Base-by-base conservation (phyloP, 148 eudicot genomes). In the Vaccinium vitisidaea region DNA sequence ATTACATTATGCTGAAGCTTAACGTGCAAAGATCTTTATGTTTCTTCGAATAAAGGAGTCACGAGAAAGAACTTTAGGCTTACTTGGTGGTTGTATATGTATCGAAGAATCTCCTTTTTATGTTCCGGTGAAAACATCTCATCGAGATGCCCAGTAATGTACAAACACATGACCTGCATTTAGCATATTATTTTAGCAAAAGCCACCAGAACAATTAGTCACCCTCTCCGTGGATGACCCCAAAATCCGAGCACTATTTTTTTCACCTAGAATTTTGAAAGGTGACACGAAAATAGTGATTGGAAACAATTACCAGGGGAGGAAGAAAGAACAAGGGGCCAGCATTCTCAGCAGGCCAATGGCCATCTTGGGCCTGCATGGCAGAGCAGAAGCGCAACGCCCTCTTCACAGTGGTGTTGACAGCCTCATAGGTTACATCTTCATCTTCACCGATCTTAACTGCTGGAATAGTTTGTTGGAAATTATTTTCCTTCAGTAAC, bases 291-390 rank as follows among this genome's bases (percentile, higher is more conserved):
- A 49, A 23, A n/a, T 76, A 25, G 43, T 49, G 56, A 23, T 11
- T 48, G 56, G 32, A 49, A 21, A 74, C 74, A 80, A 39, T 25
- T 69, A 85, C 87, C 84, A 85, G 75, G 49, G 87, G 87, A 81
- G 87, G 87, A 6, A 80, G 16, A 52, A 85, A 85, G 74, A 39
- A 85, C 7, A 85, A 48, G 15, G 87, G 87, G 6, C 87, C 87
- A 0, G 87, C 84, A 73, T 85, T 85, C 59, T 85, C 87, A 2
- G 87, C 87, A 3, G 87, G 79, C 87, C 87, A 85, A 25, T 85
- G 87, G 10, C 87, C 87, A 63, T 85, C 87, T 13, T 56, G 58
- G 15, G 80, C 70, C 54, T 85, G 87, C 74, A 85, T 85, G 7
- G 84, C 87, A 0, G 61, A 76, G 16, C 21, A 48, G 54, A 80